phyloP scores from a whole-genome alignment of 2,329 filamentous ascomycete genomes.

The Colletotrichum phormii region DNA sequence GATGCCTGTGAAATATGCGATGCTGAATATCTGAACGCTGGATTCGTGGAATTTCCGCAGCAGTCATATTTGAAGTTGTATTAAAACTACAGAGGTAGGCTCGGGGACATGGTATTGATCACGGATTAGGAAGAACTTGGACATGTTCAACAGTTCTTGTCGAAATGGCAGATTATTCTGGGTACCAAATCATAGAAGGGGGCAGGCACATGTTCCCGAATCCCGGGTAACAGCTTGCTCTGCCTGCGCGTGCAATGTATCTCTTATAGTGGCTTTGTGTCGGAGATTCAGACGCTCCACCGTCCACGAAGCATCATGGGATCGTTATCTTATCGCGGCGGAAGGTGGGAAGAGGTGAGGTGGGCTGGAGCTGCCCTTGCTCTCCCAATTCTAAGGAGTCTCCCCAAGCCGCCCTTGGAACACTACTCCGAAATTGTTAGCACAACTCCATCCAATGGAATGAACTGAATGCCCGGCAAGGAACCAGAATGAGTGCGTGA shows the following conservation, averaged over 20 bases:
- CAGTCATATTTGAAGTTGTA: background rate
- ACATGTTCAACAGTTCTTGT: background rate
- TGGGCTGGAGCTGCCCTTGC: constrained; percentile 14
- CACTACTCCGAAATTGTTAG: constrained; percentile 11
- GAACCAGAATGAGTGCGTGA: background rate
- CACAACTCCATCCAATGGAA: constrained; percentile 11
- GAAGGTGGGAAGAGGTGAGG: constrained; percentile 4
- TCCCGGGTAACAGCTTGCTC: background rate
- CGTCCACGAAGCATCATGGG: background rate
- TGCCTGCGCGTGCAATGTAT: constrained; percentile 11
- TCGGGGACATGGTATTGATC: background rate
- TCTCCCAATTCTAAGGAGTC: background rate
- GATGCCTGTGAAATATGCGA: no score
- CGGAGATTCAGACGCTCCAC: background rate
- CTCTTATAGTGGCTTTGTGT: constrained; percentile 4
- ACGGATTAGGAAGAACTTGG: background rate
- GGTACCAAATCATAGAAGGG: background rate
- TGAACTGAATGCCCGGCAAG: background rate
- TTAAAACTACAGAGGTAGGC: background rate
- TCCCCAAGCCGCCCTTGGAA: constrained; percentile 5
- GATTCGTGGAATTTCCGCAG: no score
- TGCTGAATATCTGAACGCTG: no score
- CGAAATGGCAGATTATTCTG: background rate
- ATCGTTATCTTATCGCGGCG: constrained; percentile 29
- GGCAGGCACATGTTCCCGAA: no score